Evolutionary conservation across 345 rosid genomes (phyloP).

Genomic region (Aethionema arabicum): DNA sequence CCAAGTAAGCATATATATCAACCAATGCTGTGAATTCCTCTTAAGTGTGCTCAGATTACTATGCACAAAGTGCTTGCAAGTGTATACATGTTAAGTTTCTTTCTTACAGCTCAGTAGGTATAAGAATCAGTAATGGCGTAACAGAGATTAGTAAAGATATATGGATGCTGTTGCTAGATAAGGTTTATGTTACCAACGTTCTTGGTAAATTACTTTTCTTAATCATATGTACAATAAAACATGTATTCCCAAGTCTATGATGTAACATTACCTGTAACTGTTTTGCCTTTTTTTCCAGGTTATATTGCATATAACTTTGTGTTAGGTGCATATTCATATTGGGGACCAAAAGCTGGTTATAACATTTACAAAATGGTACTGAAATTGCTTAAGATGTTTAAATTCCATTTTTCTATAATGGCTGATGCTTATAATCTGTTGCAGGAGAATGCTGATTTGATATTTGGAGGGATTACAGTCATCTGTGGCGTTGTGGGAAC

Average conservation of each 20-base stretch:
- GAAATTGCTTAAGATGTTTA: not conserved
- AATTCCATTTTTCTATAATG: not conserved
- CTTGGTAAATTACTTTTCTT: constrained; percentile 53
- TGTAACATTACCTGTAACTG: constrained; percentile 42
- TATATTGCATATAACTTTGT: constrained; percentile 86
- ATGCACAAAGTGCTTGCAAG: too few species aligned
- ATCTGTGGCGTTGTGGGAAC: constrained; percentile 85
- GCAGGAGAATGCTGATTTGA: constrained; percentile 81
- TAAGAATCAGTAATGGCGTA: too few species aligned
- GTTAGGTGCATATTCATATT: constrained; percentile 91
- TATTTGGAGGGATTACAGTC: constrained; percentile 89
- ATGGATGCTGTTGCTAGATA: constrained; percentile 57
- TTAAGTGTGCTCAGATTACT: too few species aligned
- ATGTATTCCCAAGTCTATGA: not conserved
- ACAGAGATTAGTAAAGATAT: constrained; percentile 47
- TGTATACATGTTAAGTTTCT: too few species aligned
- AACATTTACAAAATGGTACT: constrained; percentile 82
- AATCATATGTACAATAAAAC: not conserved
- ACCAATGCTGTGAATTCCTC: constrained; percentile 23
- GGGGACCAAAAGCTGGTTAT: constrained; percentile 97
- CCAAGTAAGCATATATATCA: constrained; percentile 45
- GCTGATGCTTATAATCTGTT: constrained; percentile 18
- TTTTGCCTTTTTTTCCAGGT: constrained; percentile 45
- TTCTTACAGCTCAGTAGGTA: too few species aligned
- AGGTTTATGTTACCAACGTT: constrained; percentile 69